Evolutionary conservation across 306 rosid species (phyloP).

Genomic region (Oemleria cerasiformis): DNA sequence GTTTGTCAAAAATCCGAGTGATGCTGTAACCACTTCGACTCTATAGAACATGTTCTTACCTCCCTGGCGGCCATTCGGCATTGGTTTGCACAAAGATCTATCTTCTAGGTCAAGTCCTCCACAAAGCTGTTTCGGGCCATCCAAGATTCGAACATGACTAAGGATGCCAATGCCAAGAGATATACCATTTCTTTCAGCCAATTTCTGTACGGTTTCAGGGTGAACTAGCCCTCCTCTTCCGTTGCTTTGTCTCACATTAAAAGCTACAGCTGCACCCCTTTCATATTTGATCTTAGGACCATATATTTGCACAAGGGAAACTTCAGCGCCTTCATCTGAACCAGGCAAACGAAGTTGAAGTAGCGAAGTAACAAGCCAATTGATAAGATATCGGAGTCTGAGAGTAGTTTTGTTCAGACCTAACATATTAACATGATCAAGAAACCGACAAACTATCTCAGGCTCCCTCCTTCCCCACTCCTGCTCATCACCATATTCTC

Average conservation of each 20-base stretch:
- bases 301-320: conserved; percentile 74
- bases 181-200: conserved; percentile 82
- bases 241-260: conserved; percentile 62
- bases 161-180: conserved; percentile 90
- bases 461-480: conserved; percentile 68
- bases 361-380: conserved; percentile 93
- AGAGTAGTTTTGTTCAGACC: conserved; percentile 89
- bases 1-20: conserved; percentile 85
- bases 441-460: conserved; percentile 59
- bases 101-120: conserved; percentile 53
- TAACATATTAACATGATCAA: conserved; percentile 81
- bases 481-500: conserved; percentile 66
- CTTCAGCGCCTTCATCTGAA: conserved; percentile 36
- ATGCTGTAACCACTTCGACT: conserved; percentile 91
- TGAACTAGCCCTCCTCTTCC: conserved; percentile 65
- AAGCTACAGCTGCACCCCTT: conserved; percentile 94
- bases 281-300: conserved; percentile 97
- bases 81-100: conserved; percentile 71
- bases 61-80: conserved; percentile 60
- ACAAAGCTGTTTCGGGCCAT: conserved; percentile 52
- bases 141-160: conserved; percentile 67
- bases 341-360: conserved; percentile 68
- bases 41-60: conserved; percentile 67
- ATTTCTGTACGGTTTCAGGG: conserved; percentile 87
- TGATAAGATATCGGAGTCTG: conserved; percentile 76